phyloP scores from a whole-genome alignment of 768 basidiomycete species.

The Psilocybe cyanescens region DNA sequence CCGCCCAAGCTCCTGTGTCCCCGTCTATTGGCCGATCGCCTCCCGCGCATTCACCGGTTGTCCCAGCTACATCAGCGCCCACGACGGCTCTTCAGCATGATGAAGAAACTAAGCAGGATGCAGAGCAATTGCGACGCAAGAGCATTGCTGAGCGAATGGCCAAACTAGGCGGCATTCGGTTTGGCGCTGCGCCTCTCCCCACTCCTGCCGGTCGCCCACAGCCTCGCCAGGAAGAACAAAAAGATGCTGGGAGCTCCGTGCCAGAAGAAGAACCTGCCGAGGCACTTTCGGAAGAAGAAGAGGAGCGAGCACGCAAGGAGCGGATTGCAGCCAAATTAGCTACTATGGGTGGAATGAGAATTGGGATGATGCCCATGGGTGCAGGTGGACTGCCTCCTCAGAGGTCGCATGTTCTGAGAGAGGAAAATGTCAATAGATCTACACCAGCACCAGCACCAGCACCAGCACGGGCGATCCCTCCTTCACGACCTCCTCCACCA shows the following conservation, averaged over 20 bases:
- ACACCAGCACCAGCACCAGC: constrained; percentile 11
- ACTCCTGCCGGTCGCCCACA: constrained; percentile 38
- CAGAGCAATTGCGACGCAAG: constrained; percentile 56
- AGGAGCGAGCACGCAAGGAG: constrained; percentile 60
- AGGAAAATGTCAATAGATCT: constrained; percentile 21
- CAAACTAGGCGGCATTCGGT: constrained; percentile 82
- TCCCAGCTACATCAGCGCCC: constrained; percentile 8
- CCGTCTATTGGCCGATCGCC: constrained; percentile 4
- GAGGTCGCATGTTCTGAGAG: constrained; percentile 29
- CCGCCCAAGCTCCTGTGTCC: constrained; percentile 5
- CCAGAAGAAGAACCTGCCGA: constrained; percentile 31
- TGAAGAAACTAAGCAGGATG: constrained; percentile 43
- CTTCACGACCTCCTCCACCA: constrained; percentile 30
- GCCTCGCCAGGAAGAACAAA: constrained; percentile 30
- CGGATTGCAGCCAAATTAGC: constrained; percentile 57
- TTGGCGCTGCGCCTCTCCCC: constrained; percentile 68
- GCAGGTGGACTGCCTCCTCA: constrained; percentile 34
- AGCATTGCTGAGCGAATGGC: constrained; percentile 97
- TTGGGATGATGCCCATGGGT: constrained; percentile 57
- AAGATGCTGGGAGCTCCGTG: constrained; percentile 8
- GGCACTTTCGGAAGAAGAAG: constrained; percentile 56
- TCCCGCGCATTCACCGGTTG: constrained; percentile 2
- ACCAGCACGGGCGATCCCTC: constrained; percentile 26
- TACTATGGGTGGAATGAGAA: constrained; percentile 60
- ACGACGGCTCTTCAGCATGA: constrained; percentile 12